phyloP scores from a whole-genome alignment of 106 monocot species.

The Dendrobium officinale region DNA sequence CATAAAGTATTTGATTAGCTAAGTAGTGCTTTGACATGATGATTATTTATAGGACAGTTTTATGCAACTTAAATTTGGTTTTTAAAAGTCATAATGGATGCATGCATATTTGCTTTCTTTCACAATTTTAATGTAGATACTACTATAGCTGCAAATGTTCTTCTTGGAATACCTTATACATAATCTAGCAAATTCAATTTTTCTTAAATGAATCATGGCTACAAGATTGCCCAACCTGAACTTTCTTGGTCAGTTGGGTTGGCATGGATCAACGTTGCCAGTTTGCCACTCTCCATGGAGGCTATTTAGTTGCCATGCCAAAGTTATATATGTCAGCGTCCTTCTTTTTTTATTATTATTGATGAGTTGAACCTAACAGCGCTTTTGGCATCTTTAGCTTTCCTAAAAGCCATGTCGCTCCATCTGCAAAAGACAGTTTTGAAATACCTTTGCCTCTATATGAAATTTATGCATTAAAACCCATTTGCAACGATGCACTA shows the following conservation, averaged over 20 bases:
- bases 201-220: neutral
- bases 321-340: too few species aligned
- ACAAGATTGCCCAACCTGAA: neutral
- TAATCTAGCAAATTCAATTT: neutral
- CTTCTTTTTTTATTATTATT: too few species aligned
- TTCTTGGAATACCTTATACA: neutral
- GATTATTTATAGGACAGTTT: neutral
- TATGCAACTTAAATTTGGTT: neutral
- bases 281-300: neutral
- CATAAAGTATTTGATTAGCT: neutral
- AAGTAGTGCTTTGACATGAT: neutral
- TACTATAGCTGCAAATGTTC: neutral
- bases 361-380: too few species aligned
- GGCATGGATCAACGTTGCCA: neutral
- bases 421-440: too few species aligned
- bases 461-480: too few species aligned
- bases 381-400: too few species aligned
- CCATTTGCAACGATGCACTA: too few species aligned
- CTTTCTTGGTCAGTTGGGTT: neutral
- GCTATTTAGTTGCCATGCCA: too few species aligned
- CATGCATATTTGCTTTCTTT: neutral
- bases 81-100: neutral
- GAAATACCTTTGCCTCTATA: too few species aligned
- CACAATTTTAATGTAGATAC: neutral
- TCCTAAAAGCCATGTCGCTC: too few species aligned